Base-by-base conservation (phyloP, 2,329 filamentous ascomycete species). In the Fusarium sublunatum region DNA sequence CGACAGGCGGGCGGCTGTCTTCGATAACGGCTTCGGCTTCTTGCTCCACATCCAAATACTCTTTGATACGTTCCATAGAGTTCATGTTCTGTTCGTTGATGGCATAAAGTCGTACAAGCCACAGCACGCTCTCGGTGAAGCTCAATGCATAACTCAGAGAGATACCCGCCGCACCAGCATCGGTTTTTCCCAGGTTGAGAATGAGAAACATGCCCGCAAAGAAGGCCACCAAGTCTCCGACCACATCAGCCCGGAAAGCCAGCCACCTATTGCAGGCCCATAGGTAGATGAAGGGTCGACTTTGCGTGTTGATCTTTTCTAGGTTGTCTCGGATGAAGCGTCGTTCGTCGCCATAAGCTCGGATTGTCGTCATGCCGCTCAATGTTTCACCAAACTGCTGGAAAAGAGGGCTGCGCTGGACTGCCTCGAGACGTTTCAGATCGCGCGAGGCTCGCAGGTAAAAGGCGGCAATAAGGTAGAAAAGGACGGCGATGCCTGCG, bases 1-100 rank as follows among this genome's bases (percentile, higher is more conserved):
- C 88, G 5, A 83, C 77, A 1, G 90, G 83, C 7, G 95, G 95
- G 26, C 92, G 86, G 64, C 87, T 91, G 57, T 94, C 88, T 51
- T 92, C 88, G 36, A 96, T 85, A 36, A 96, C 81, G 1, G 91
- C 83, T 1, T 85, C 82, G 1, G 95, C 93, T 78, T 99, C 95
- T 75, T 97, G 94, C 70, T 98, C 94, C 1, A 99, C 91, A 40
- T 98, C 92, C 32, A 98, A 85, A 73, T 98, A 99, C 75, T 99
- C 95, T 80, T 97, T 96, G 73, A 99, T 90, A 72, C 95, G 91
- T 78, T 99, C 95, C 44, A 98, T 93, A 3, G 94, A 94, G 78
- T 99, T 99, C 95, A 99, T 98, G 78, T 97, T 98, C 77, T 99
- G 95, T 78, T 99, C 95, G 72, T 98, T 97, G 73, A 91, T 88